Conservation (phyloP, 106 monocot genomes). For the Dendrobium officinale region DNA sequence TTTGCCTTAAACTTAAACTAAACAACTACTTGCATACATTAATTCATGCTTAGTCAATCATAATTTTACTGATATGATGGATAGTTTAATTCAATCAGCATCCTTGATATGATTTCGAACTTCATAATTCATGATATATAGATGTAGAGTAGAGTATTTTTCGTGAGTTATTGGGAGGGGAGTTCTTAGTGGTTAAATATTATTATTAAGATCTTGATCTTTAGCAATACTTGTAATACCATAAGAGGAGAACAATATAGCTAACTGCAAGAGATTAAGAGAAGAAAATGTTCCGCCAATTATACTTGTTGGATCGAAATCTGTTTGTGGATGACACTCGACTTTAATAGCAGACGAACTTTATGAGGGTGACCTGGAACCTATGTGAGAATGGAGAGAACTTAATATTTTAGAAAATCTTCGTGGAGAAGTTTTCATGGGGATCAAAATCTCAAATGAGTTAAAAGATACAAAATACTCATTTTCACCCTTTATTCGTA, state of each 20-base stretch:
- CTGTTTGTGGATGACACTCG: no score
- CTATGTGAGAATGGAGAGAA: no score
- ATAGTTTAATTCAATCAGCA: not conserved
- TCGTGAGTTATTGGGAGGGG: not conserved
- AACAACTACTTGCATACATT: not conserved
- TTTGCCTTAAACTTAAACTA: not conserved
- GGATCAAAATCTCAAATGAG: no score
- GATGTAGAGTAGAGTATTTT: not conserved
- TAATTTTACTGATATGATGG: not conserved
- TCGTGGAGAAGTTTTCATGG: no score
- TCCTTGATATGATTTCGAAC: not conserved
- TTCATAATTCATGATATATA: not conserved
- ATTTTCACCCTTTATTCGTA: no score
- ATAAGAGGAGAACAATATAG: not conserved
- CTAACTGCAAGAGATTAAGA: no score
- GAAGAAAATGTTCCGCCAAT: no score
- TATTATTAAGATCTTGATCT: not conserved
- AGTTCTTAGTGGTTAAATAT: not conserved
- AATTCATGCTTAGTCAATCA: not conserved
- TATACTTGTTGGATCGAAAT: no score
- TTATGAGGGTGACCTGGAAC: no score
- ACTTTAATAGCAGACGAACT: no score
- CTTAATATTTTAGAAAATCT: no score
- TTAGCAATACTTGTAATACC: not conserved
- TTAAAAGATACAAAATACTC: no score